Evolutionary conservation across 75 land plant genomes (phyloP).

Genomic region (Picea sitchensis): DNA sequence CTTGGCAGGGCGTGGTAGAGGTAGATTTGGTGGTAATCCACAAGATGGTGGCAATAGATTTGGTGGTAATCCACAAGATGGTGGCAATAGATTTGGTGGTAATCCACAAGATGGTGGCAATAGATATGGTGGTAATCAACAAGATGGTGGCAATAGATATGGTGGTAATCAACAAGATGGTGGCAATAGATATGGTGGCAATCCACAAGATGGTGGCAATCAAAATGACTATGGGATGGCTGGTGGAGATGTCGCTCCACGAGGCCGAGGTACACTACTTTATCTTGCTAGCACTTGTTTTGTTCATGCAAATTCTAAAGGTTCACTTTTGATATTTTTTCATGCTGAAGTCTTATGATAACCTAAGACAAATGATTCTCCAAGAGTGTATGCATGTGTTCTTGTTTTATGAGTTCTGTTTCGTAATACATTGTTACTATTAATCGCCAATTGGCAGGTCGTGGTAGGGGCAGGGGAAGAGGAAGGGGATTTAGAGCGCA

Average conservation of each 20-base stretch:
- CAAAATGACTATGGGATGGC: background rate
- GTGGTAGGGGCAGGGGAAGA: slow-evolving; percentile 13
- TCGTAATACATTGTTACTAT: background rate
- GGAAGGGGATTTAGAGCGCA: slow-evolving; percentile 5
- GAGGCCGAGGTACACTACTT: slow-evolving; percentile 8
- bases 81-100: no score
- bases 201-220: slow-evolving; percentile 7
- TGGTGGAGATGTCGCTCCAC: background rate
- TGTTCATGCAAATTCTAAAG: background rate
- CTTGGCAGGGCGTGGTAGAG: slow-evolving; percentile 10
- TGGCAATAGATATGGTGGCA: slow-evolving; percentile 4
- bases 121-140: no score
- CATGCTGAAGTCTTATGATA: background rate
- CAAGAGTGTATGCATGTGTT: background rate
- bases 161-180: no score
- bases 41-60: no score
- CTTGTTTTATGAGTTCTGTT: background rate
- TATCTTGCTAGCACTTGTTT: background rate
- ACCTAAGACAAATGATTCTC: background rate
- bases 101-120: no score
- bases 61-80: no score
- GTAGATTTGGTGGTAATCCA: slow-evolving; percentile 9
- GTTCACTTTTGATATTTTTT: background rate
- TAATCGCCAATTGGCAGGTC: background rate
- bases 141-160: no score